Evolutionary conservation across 495 filamentous ascomycete species (phyloP).

Genomic region (Daldinia bambusicola): DNA sequence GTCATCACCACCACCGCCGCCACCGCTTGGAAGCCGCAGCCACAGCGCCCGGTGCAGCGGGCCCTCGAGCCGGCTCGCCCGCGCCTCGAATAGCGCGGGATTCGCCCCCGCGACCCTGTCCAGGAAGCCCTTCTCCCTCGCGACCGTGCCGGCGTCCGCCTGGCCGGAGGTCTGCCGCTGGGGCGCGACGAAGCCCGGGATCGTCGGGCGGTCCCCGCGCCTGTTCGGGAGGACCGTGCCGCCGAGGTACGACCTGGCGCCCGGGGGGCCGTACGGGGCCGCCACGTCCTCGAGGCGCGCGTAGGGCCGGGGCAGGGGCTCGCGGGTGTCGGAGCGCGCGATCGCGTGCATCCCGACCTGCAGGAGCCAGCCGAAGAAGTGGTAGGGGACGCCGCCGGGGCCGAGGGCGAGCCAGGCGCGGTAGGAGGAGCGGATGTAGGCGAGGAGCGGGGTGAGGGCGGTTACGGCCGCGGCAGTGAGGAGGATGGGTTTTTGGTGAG

Average conservation of each 20-base stretch:
- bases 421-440: constrained; percentile 44
- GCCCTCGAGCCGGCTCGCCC: constrained; percentile 43
- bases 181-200: constrained; percentile 46
- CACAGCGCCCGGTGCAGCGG: constrained; percentile 42
- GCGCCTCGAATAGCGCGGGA: constrained; percentile 32
- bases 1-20: not conserved
- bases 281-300: constrained; percentile 13
- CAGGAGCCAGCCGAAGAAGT: constrained; percentile 51
- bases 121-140: constrained; percentile 23
- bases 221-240: not conserved
- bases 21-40: constrained; percentile 16
- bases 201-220: constrained; percentile 32
- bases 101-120: constrained; percentile 28
- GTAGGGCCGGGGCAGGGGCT: constrained; percentile 34
- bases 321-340: constrained; percentile 43
- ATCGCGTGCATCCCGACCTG: constrained; percentile 38
- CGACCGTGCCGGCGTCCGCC: not conserved
- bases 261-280: constrained; percentile 18
- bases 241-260: not conserved
- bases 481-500: constrained; percentile 20
- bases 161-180: constrained; percentile 47
- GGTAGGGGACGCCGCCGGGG: constrained; percentile 52
- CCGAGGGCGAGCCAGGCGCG: constrained; percentile 50
- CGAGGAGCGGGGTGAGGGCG: constrained; percentile 26
- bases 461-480: constrained; percentile 15